Percentiles rank a stretch among this genome's conserved stretches.
Evolutionary conservation across 2,329 filamentous ascomycete genomes (phyloP).

Genomic region (Penicillium freii): DNA sequence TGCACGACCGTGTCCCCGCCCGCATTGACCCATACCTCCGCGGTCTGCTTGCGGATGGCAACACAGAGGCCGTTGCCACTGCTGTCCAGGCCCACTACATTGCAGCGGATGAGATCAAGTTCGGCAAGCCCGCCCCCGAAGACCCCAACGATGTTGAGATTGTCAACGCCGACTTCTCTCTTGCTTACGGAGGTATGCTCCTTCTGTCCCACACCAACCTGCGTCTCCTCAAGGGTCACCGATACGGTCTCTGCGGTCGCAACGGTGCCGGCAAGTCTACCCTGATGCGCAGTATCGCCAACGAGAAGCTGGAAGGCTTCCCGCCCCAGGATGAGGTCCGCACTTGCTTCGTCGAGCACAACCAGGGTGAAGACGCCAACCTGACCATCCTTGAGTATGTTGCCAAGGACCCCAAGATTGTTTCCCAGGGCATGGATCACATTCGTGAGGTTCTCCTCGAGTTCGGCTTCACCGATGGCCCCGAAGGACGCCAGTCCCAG

Average conservation of each 20-base stretch:
- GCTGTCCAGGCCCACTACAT: conserved; percentile 75
- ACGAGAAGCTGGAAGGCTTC: conserved; percentile 95
- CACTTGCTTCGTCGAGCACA: conserved; percentile 98
- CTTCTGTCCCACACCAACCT: conserved; percentile 94
- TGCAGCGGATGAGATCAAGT: conserved; percentile 83
- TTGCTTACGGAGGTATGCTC: conserved; percentile 97
- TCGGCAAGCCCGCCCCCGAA: conserved; percentile 77
- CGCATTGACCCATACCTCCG: conserved; percentile 74
- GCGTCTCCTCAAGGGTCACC: conserved; percentile 89
- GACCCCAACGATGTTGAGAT: conserved; percentile 93
- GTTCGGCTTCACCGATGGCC: conserved; percentile 89
- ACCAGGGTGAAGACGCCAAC: conserved; percentile 96
- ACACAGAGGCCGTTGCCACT: conserved; percentile 65
- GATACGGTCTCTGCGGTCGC: conserved; percentile 93
- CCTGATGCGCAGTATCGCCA: conserved; percentile 93
- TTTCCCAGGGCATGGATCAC: conserved; percentile 71
- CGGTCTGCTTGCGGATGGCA: conserved; percentile 62
- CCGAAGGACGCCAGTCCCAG: conserved; percentile 82
- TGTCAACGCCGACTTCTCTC: conserved; percentile 95
- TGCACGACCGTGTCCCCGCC: conserved; percentile 67
- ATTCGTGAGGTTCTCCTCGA: conserved; percentile 82
- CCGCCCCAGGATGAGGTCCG: conserved; percentile 86
- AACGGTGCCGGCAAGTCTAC: conserved; percentile 99
- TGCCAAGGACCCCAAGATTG: conserved; percentile 81
- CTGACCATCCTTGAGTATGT: conserved; percentile 94